Percentiles rank a stretch among this genome's conserved stretches.
phyloP scores from a whole-genome alignment of 2,329 filamentous ascomycete species.

The Penicillium sp. region DNA sequence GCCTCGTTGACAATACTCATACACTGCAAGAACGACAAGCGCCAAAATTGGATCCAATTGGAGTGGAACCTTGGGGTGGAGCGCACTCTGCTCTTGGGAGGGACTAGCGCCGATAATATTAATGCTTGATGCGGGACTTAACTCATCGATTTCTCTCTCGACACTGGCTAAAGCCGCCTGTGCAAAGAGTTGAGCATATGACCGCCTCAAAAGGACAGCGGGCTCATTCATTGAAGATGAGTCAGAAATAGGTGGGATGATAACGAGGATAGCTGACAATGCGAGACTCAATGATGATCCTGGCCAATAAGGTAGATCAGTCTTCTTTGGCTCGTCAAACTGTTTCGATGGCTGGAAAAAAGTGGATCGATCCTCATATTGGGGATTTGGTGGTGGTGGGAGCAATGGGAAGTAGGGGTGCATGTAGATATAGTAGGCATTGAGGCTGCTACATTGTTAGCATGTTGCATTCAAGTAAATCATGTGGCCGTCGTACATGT shows the following conservation, averaged over 20 bases:
- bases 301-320: constrained; percentile 21
- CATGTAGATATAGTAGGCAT: constrained; percentile 30
- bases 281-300: constrained; percentile 21
- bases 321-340: constrained; percentile 2
- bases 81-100: neutral
- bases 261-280: constrained; percentile 21
- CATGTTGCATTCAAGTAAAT: neutral
- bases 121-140: constrained; percentile 1
- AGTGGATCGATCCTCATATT: constrained; percentile 12
- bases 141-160: constrained; percentile 17
- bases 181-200: constrained; percentile 25
- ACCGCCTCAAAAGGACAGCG: constrained; percentile 11
- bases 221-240: constrained; percentile 5
- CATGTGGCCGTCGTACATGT: constrained; percentile 16
- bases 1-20: constrained; percentile 27
- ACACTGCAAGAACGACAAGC: constrained; percentile 21
- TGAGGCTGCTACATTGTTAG: constrained; percentile 12
- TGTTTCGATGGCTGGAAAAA: constrained; percentile 2
- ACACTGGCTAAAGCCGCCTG: constrained; percentile 19
- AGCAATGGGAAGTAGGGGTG: constrained; percentile 28
- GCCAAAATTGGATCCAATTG: constrained; percentile 21
- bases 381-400: constrained; percentile 11
- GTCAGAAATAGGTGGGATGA: constrained; percentile 21
- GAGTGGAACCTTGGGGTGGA: constrained; percentile 17
- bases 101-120: neutral